phyloP scores from a whole-genome alignment of 768 basidiomycete species.

The Suillus spraguei region DNA sequence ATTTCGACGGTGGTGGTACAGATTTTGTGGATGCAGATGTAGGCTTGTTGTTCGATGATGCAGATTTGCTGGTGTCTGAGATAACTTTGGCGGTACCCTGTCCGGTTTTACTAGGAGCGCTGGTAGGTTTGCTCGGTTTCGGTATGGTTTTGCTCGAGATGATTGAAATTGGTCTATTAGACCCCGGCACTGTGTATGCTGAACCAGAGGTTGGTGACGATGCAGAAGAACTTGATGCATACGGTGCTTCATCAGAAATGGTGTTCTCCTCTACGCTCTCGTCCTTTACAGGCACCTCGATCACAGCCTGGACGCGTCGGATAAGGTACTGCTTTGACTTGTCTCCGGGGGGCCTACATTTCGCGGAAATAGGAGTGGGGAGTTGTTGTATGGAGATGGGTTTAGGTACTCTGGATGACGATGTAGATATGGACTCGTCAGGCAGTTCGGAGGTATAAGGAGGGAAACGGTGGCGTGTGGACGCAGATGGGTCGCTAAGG shows the following conservation, averaged over 20 bases:
- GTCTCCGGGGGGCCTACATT: conserved; percentile 20
- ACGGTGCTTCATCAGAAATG: conserved; percentile 11
- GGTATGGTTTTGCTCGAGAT: conserved; percentile 10
- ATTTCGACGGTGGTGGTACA: not conserved
- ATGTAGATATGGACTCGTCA: conserved; percentile 33
- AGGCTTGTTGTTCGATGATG: not conserved
- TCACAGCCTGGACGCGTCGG: conserved; percentile 62
- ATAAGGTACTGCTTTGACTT: conserved; percentile 41
- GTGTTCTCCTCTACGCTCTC: conserved; percentile 57
- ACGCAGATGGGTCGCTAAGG: conserved; percentile 30
- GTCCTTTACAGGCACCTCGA: conserved; percentile 63
- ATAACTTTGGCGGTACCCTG: conserved; percentile 11
- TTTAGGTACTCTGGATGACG: conserved; percentile 33
- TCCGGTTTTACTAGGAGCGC: not conserved
- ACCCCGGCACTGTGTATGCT: not conserved
- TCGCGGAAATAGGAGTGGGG: conserved; percentile 34
- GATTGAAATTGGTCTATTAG: conserved; percentile 2
- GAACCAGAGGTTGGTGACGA: conserved; percentile 19
- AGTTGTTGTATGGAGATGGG: conserved; percentile 23
- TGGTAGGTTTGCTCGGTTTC: conserved; percentile 13
- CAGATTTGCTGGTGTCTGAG: conserved; percentile 7
- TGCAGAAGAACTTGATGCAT: conserved; percentile 19
- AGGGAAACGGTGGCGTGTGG: conserved; percentile 22
- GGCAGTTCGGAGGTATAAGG: conserved; percentile 26
- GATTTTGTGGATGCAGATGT: not conserved